Evolutionary conservation across 2,329 filamentous ascomycete species (phyloP).

Genomic region (Colletotrichum karsti): DNA sequence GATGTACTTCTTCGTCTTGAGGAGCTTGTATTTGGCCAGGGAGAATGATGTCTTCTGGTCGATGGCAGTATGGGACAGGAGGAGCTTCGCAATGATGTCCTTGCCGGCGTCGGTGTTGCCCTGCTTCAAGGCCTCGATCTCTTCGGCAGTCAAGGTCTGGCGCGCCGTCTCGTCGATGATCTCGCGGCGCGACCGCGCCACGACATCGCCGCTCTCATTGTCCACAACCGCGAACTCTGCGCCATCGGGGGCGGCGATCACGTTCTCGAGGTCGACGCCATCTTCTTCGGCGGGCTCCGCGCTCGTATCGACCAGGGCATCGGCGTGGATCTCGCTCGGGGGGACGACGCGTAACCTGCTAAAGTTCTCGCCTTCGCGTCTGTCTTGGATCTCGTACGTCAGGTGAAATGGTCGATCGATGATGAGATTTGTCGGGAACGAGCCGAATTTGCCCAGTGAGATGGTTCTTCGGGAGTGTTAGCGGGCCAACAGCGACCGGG

Average conservation of each 20-base stretch:
- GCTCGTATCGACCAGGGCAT: slow-evolving; percentile 67
- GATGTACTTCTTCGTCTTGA: slow-evolving; percentile 95
- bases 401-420: slow-evolving; percentile 91
- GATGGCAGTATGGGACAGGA: slow-evolving; percentile 87
- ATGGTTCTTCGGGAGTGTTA: slow-evolving; percentile 68
- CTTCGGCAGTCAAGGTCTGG: slow-evolving; percentile 81
- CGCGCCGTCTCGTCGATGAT: slow-evolving; percentile 69
- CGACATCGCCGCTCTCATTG: slow-evolving; percentile 50
- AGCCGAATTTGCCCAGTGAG: slow-evolving; percentile 91
- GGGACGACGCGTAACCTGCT: slow-evolving; percentile 81
- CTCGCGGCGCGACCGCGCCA: slow-evolving; percentile 65
- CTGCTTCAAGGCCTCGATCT: slow-evolving; percentile 79
- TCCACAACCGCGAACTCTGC: slow-evolving; percentile 53
- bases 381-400: slow-evolving; percentile 89
- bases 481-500: neutral
- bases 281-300: slow-evolving; percentile 46
- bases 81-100: slow-evolving; percentile 91
- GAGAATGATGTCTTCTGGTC: slow-evolving; percentile 96
- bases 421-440: slow-evolving; percentile 88
- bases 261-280: slow-evolving; percentile 51
- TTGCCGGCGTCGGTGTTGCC: slow-evolving; percentile 82
- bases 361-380: slow-evolving; percentile 68
- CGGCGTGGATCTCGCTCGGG: slow-evolving; percentile 83
- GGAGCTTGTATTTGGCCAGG: slow-evolving; percentile 92
- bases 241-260: slow-evolving; percentile 45